phyloP scores from a whole-genome alignment of 1,284 basidiomycete species.

The Peniophora sp. region DNA sequence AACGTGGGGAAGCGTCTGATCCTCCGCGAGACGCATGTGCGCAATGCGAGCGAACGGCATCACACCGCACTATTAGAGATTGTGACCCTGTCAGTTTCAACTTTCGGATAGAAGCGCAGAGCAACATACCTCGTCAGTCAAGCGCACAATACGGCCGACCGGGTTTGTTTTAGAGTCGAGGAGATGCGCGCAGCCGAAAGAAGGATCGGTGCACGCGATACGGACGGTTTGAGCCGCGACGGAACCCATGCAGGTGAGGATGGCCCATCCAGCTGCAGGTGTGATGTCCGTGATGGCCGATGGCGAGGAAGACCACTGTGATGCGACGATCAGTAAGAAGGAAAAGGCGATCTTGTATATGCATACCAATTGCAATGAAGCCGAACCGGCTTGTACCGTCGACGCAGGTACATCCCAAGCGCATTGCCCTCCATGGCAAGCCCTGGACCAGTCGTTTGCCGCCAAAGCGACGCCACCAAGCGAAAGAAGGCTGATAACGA shows the following conservation, averaged over 20 bases:
- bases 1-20: conserved; percentile 32
- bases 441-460: conserved; percentile 35
- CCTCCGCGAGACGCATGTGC: conserved; percentile 26
- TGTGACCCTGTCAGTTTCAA: not conserved
- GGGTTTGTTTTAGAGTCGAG: conserved; percentile 29
- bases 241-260: conserved; percentile 35
- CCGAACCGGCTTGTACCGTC: conserved; percentile 20
- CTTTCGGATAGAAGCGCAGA: not conserved
- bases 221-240: conserved; percentile 36
- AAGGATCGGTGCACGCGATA: conserved; percentile 33
- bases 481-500: not conserved
- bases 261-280: conserved; percentile 42
- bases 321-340: conserved; percentile 1
- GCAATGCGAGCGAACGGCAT: conserved; percentile 46
- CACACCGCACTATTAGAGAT: conserved; percentile 32
- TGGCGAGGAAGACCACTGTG: conserved; percentile 32
- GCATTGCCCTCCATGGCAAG: conserved; percentile 33
- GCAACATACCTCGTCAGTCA: conserved; percentile 37
- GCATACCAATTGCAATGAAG: conserved; percentile 25
- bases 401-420: conserved; percentile 24
- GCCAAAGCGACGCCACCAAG: conserved; percentile 15
- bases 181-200: conserved; percentile 34
- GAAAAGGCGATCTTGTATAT: conserved; percentile 14
- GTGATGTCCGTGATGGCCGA: conserved; percentile 45
- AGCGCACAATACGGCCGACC: conserved; percentile 40